Base-by-base conservation (phyloP, 331 rosid species). In the Ulmus americana region DNA sequence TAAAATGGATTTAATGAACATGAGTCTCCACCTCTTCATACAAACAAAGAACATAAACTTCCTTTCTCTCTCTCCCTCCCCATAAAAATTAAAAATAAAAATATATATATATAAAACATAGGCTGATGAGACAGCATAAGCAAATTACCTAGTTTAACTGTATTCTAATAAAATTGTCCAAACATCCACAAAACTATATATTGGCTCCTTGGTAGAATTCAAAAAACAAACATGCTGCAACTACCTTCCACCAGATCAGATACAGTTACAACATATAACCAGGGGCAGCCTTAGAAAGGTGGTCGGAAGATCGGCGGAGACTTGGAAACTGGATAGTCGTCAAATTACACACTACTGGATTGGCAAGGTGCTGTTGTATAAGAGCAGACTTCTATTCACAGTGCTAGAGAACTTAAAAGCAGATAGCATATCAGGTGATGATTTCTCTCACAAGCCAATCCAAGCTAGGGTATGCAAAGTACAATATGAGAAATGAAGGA, bases 371-470 rank as follows among this genome's bases (percentile, higher is more conserved):
- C 56, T 68, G 58, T 41, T 60, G 6, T 14, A 16, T 16, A 45
- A 69, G 67, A 68, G 80, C 67, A 57, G 72, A 69, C 75, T 68
- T 83, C 59, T 45, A 72, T 55, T 69, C 80, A 69, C 48, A 63
- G 55, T 64, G 76, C 59, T 72, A 41, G 68, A 55, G 58, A 66
- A 67, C 68, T 70, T 18, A 55, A 69, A 35, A 75, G 57, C 64
- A 54, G 55, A 18, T 49, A 58, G 39, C 65, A 8, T 63, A 63
- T 87, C 86, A 90, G 38, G 95, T 75, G 70, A 92, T n/a, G 53
- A 92, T 92, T 76, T 92, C 98, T 71, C 94, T 80, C 74, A 92
- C 87, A 72, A 92, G 95, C 98, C 98, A 92, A 76, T 92, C 98
- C 90, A 92, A 79, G 76, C 95, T 86, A 39, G 98, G 97, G 77